Evolutionary conservation across 805 yeast species (phyloP).

Genomic region (Brettanomyces sp.): DNA sequence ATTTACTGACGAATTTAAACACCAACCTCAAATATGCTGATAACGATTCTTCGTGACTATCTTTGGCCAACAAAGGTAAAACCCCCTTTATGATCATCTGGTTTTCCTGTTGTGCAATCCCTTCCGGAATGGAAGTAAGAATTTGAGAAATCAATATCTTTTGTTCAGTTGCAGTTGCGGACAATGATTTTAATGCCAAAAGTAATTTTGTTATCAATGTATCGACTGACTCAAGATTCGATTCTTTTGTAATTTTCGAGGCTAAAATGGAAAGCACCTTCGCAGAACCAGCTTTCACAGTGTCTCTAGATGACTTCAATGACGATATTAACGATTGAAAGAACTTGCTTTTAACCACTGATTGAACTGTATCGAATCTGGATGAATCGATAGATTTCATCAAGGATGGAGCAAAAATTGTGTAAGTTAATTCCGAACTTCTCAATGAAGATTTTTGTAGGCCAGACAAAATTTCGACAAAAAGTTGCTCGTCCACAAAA

Average conservation of each 20-base stretch:
- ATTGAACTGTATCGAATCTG: constrained; percentile 32
- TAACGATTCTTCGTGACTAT: constrained; percentile 63
- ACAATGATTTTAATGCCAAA: constrained; percentile 44
- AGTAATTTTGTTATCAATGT: constrained; percentile 43
- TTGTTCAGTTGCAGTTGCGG: constrained; percentile 55
- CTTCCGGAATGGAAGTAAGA: constrained; percentile 26
- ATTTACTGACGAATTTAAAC: constrained; percentile 33
- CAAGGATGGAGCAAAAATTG: constrained; percentile 42
- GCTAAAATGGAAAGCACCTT: constrained; percentile 24
- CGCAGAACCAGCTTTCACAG: constrained; percentile 44
- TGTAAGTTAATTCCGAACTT: constrained; percentile 65
- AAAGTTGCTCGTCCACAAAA: constrained; percentile 6
- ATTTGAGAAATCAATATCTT: constrained; percentile 44
- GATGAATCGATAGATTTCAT: constrained; percentile 24
- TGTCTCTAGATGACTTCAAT: constrained; percentile 62
- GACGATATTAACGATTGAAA: constrained; percentile 42
- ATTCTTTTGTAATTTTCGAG: constrained; percentile 7
- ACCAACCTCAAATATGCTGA: constrained; percentile 39
- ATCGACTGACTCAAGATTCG: constrained; percentile 19
- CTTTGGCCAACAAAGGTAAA: constrained; percentile 53
- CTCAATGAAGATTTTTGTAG: constrained; percentile 69
- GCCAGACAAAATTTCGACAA: constrained; percentile 31
- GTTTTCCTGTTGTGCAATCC: neutral
- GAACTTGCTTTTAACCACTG: constrained; percentile 33
- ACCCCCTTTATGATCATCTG: constrained; percentile 33